Evolutionary conservation across 148 eudicot genomes (phyloP).

Genomic region (Camellia sinensis): DNA sequence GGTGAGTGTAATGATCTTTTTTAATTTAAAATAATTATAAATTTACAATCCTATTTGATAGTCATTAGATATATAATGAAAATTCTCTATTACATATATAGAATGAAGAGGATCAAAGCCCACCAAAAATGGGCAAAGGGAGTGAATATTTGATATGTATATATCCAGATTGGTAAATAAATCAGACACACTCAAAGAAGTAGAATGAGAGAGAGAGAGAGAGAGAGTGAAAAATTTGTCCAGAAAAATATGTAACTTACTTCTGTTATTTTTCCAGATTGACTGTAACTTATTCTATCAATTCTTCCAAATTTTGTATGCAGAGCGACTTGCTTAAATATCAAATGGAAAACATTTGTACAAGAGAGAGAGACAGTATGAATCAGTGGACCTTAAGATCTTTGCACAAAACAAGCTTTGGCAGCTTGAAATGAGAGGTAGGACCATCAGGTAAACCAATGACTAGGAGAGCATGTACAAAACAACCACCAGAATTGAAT

Average conservation of each 20-base stretch:
- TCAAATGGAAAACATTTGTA: background rate
- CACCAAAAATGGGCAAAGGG: background rate
- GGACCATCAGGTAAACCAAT: slow-evolving; percentile 93
- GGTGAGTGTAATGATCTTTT: no score
- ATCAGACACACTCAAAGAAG: background rate
- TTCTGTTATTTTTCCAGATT: background rate
- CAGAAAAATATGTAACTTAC: background rate
- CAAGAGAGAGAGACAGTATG: background rate
- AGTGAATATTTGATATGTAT: background rate
- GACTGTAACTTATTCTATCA: background rate
- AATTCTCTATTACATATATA: no score
- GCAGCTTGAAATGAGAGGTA: slow-evolving; percentile 92
- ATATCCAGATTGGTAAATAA: background rate
- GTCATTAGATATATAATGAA: no score
- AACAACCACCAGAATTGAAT: slow-evolving; percentile 8
- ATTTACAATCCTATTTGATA: no score
- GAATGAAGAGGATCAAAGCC: no score
- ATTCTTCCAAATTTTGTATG: background rate
- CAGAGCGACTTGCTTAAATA: background rate
- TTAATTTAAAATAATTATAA: no score
- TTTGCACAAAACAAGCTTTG: slow-evolving; percentile 77
- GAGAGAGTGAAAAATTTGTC: no score
- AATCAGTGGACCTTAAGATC: slow-evolving; percentile 66
- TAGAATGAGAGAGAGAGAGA: no score
- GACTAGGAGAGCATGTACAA: slow-evolving; percentile 76